Conservation (phyloP, 352 stramenopile species). For the Globisporangium solare region DNA sequence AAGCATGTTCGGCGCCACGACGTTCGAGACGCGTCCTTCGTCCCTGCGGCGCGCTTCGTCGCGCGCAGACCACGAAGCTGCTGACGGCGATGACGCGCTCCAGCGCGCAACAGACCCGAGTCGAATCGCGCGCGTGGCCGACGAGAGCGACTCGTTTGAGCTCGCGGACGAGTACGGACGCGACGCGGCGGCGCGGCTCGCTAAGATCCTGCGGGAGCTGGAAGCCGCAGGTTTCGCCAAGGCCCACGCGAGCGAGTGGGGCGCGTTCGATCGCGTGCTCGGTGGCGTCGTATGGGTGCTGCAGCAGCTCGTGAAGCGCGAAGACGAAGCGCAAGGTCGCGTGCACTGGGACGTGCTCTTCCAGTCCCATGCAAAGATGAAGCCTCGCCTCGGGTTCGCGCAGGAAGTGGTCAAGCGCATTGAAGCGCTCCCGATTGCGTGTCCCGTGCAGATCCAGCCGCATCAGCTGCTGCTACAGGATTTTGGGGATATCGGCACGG, state of each 20-base stretch:
- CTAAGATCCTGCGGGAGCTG: conserved; percentile 26
- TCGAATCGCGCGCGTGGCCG: no score
- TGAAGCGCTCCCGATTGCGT: conserved; percentile 27
- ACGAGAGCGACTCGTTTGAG: conserved; percentile 19
- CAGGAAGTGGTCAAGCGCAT: conserved; percentile 52
- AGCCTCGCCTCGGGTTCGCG: conserved; percentile 56
- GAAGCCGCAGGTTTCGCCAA: conserved; percentile 41
- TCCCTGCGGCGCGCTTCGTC: no score
- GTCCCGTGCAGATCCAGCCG: conserved; percentile 42
- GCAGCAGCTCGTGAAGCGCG: conserved; percentile 47
- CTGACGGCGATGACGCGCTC: not conserved
- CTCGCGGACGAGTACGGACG: conserved; percentile 28
- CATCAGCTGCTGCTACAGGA: conserved; percentile 78
- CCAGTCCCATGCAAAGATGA: conserved; percentile 62
- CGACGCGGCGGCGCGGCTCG: conserved; percentile 30
- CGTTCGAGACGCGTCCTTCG: no score
- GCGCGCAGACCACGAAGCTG: no score
- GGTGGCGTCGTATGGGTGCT: conserved; percentile 56
- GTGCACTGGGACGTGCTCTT: conserved; percentile 69
- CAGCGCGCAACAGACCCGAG: no score
- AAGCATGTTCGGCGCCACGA: no score
- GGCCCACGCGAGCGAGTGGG: conserved; percentile 29
- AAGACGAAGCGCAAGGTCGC: conserved; percentile 31
- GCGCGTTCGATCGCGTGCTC: conserved; percentile 61
- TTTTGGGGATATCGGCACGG: conserved; percentile 61